Conservation (phyloP, 305 asterid species). For the Solanum hybrid region DNA sequence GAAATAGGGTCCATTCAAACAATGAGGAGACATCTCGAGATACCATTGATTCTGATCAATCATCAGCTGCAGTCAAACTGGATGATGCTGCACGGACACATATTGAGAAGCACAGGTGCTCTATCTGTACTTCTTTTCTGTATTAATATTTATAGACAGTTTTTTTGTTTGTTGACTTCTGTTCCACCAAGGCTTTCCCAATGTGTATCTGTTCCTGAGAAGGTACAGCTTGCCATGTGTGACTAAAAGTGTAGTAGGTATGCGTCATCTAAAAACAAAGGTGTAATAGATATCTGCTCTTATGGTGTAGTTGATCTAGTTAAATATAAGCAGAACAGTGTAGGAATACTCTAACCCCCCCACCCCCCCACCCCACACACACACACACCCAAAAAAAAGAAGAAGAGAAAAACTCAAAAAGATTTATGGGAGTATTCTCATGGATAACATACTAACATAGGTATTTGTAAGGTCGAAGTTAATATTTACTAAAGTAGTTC, state of each 20-base stretch:
- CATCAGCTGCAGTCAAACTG: conserved; percentile 49
- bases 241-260: too few relatives aligned
- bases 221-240: not conserved
- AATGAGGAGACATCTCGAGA: conserved; percentile 33
- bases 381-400: too few relatives aligned
- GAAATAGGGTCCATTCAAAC: conserved; percentile 38
- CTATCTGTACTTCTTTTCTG: not conserved
- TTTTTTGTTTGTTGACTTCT: not conserved
- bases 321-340: not conserved
- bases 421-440: not conserved
- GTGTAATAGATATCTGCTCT: not conserved
- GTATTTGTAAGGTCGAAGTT: not conserved
- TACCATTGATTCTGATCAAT: conserved; percentile 25
- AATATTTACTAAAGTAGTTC: not conserved
- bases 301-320: not conserved
- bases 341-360: not conserved
- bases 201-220: not conserved
- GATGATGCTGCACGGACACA: conserved; percentile 71
- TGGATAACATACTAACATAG: not conserved
- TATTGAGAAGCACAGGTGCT: conserved; percentile 74
- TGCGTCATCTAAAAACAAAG: not conserved
- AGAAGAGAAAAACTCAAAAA: not conserved
- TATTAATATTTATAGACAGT: not conserved
- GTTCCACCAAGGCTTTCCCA: not conserved
- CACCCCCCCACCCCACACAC: not conserved